phyloP scores from a whole-genome alignment of 768 basidiomycete genomes.

The Guyanaporus albipodus region DNA sequence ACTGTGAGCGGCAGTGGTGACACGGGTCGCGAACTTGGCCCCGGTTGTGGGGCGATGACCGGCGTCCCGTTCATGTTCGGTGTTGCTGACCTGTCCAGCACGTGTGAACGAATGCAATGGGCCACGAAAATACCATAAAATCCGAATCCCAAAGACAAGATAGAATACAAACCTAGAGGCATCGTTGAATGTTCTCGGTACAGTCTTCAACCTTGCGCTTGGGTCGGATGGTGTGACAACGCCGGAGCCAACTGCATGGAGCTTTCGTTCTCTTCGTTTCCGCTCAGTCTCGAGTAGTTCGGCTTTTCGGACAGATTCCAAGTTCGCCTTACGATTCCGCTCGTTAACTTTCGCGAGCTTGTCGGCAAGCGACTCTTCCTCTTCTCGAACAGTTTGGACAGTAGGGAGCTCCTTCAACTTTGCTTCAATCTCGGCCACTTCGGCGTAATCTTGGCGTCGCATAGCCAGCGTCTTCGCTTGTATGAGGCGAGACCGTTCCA shows the following conservation, averaged over 20 bases:
- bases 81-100: constrained; percentile 33
- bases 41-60: constrained; percentile 29
- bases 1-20: constrained; percentile 33
- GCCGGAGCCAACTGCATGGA: constrained; percentile 38
- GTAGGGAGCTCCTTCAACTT: constrained; percentile 53
- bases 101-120: constrained; percentile 6
- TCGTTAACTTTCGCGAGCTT: constrained; percentile 81
- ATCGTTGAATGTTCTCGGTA: constrained; percentile 53
- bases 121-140: constrained; percentile 21
- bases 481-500: constrained; percentile 64
- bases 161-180: constrained; percentile 54
- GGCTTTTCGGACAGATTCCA: constrained; percentile 74
- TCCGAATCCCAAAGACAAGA: constrained; percentile 7
- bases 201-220: constrained; percentile 63
- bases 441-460: constrained; percentile 65
- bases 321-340: constrained; percentile 80
- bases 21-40: constrained; percentile 29
- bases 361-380: constrained; percentile 36
- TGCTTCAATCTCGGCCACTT: constrained; percentile 57
- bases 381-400: constrained; percentile 19
- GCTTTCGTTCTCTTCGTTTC: constrained; percentile 64
- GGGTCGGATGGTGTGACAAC: constrained; percentile 49
- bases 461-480: constrained; percentile 72
- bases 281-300: constrained; percentile 68
- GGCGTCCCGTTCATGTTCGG: constrained; percentile 51